phyloP scores from a whole-genome alignment of 176 grass and related monocot genomes.

The Triticum turgidum region DNA sequence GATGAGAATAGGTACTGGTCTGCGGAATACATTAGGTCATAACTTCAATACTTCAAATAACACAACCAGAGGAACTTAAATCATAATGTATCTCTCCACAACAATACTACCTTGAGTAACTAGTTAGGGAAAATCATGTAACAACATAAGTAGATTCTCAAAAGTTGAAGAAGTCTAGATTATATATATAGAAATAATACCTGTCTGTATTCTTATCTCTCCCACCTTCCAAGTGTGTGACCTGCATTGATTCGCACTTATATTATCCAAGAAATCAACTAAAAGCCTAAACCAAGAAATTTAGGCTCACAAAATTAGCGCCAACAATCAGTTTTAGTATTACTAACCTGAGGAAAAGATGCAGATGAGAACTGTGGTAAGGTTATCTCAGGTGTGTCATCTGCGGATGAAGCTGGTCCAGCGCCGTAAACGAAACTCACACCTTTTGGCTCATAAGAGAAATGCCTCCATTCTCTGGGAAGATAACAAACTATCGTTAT shows the following conservation, averaged over 20 bases:
- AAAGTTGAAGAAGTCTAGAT: background rate
- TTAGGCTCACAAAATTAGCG: slow-evolving; percentile 19
- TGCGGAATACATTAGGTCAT: background rate
- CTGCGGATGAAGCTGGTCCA: slow-evolving; percentile 27
- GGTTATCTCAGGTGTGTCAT: slow-evolving; percentile 31
- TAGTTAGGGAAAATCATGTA: background rate
- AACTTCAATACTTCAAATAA: background rate
- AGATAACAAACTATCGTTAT: background rate
- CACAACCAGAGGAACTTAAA: background rate
- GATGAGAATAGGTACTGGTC: background rate
- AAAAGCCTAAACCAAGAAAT: background rate
- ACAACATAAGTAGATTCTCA: background rate
- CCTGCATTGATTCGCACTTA: slow-evolving; percentile 40
- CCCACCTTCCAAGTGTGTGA: slow-evolving; percentile 19
- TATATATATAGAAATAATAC: slow-evolving; percentile 26
- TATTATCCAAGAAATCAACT: slow-evolving; percentile 4
- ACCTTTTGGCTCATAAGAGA: slow-evolving; percentile 75
- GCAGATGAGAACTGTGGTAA: slow-evolving; percentile 86
- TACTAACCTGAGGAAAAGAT: slow-evolving; percentile 64
- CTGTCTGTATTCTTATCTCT: slow-evolving; percentile 27
- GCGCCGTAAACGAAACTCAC: slow-evolving; percentile 39
- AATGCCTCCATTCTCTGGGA: slow-evolving; percentile 84
- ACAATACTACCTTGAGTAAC: background rate
- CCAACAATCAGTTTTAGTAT: background rate
- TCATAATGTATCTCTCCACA: background rate